These are phyloP conservation scores for Scheffersomyces lignicola DNA, from an alignment of 1,139 yeast species.

Conservation along the genomic window DNA sequence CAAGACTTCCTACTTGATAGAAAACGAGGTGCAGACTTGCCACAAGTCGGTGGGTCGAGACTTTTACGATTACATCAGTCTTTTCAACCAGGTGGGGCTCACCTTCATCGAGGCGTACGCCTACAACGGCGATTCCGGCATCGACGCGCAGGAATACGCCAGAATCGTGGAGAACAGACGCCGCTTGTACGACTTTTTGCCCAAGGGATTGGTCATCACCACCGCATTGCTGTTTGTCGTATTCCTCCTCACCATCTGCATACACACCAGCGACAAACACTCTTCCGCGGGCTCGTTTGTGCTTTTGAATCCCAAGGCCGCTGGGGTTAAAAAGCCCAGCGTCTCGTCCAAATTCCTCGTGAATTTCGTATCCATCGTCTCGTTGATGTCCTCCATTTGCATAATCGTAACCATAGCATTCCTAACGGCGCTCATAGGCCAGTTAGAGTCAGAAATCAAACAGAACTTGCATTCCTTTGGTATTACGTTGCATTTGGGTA, in stretches of 20 bases:
- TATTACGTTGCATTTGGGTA: constrained; percentile 37
- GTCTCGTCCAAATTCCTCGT: background rate
- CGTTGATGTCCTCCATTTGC: constrained; percentile 31
- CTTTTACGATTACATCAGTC: constrained; percentile 45
- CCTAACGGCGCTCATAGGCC: constrained; percentile 21
- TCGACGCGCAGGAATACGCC: constrained; percentile 18
- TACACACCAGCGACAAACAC: background rate
- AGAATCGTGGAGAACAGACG: constrained; percentile 17
- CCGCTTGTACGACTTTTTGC: constrained; percentile 27
- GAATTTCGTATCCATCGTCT: constrained; percentile 13
- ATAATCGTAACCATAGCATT: constrained; percentile 24
- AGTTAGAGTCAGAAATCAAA: constrained; percentile 25
- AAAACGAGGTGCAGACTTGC: constrained; percentile 22
- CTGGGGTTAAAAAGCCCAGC: background rate
- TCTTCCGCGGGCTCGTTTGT: constrained; percentile 22
- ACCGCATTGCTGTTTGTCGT: background rate
- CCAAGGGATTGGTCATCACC: constrained; percentile 1
- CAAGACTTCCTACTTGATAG: constrained; percentile 11
- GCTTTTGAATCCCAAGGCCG: constrained; percentile 18
- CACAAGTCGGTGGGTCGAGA: constrained; percentile 13
- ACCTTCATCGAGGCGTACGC: constrained; percentile 50
- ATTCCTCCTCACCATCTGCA: background rate
- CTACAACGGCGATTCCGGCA: constrained; percentile 20
- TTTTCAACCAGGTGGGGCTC: constrained; percentile 38
- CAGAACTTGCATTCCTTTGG: constrained; percentile 43